Percentiles rank a stretch among this genome's conserved stretches.
phyloP scores from a whole-genome alignment of 495 filamentous ascomycete species.

The Pseudoneurospora amorphoporcata region DNA sequence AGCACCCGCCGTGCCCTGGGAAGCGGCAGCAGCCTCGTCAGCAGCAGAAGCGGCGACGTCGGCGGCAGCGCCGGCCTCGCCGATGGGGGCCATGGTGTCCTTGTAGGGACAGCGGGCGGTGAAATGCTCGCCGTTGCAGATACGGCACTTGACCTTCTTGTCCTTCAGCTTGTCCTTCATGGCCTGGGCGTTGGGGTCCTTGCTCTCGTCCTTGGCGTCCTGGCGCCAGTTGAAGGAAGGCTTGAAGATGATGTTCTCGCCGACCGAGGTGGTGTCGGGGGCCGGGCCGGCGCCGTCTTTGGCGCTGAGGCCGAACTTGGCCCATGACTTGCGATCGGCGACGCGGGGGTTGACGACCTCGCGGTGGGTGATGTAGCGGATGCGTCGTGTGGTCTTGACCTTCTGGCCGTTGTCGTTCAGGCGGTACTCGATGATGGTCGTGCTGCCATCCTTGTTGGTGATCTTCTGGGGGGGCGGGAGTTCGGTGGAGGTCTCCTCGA shows the following conservation, averaged over 20 bases:
- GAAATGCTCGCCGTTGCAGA: conserved; percentile 97
- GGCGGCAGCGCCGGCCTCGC: conserved; percentile 36
- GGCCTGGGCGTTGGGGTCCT: conserved; percentile 62
- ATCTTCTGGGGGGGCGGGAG: conserved; percentile 80
- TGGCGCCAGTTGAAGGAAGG: conserved; percentile 85
- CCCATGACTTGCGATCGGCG: conserved; percentile 82
- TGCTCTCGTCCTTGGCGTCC: conserved; percentile 68
- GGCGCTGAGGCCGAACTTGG: conserved; percentile 69
- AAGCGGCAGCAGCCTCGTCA: conserved; percentile 33
- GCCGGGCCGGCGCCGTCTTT: conserved; percentile 60
- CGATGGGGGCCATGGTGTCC: conserved; percentile 54
- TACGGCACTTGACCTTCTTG: conserved; percentile 99
- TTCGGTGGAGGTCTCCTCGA: conserved; percentile 70
- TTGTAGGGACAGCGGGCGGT: conserved; percentile 75
- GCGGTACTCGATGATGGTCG: conserved; percentile 83
- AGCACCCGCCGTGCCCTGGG: conserved; percentile 46
- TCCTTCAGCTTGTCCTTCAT: conserved; percentile 92
- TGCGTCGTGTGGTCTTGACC: conserved; percentile 89
- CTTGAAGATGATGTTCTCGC: conserved; percentile 94
- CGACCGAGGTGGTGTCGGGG: conserved; percentile 83
- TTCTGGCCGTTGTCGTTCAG: conserved; percentile 91
- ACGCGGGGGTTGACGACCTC: conserved; percentile 94
- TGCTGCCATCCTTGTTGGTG: conserved; percentile 94
- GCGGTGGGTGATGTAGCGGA: conserved; percentile 77
- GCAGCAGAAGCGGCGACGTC: conserved; percentile 45